Evolutionary conservation across 2,329 filamentous ascomycete species (phyloP), one percentile per base, ranked within the genome.

Genomic region (Botrytis fragariae): DNA sequence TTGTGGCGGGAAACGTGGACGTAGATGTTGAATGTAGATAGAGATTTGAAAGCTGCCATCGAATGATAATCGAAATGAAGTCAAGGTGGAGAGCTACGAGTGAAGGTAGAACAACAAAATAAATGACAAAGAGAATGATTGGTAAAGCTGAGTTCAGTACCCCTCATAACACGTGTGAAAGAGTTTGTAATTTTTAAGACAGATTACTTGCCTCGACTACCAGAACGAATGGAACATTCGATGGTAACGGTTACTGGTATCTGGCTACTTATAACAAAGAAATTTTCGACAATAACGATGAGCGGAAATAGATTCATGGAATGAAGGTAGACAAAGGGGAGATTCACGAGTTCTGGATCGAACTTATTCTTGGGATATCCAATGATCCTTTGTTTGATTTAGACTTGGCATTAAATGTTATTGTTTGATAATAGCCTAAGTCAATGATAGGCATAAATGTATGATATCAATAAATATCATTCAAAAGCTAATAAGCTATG

Each of bases 141-240:
- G 32, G 35, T 54, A 54, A 68, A n/a, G 64, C 45, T 16, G 35
- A 68, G 45, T 65, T 48, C 45, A 68, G 29, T 6, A 25, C 42
- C 42, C 35, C 35, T 68, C 16, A 68, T 54, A 68, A 39, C 45
- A 68, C 25, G 45, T 57, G 51, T 57, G 51, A 57, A 57, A 57
- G 51, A 29, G 25, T 25, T 39, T 29, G 37, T 18, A 29, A 54
- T 18, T 51, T 6, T 12, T 29, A n/a, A 54, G 8, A 35, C 32
- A 67, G 20, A 35, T 25, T 37, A 39, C 45, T 54, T 29, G 25
- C 45, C 39, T 45, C 64, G 35, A 29, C 25, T 54, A 54, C 51
- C 25, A 25, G 64, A 68, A 54, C 18, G 32, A 29, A 68, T 54
- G n/a, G 64, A 68, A 68, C 44, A 54, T 54, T 68, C 64, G 32